Evolutionary conservation across 192 early-diverging fungal species (phyloP).

Genomic region (Paraglomus brasilianum): DNA sequence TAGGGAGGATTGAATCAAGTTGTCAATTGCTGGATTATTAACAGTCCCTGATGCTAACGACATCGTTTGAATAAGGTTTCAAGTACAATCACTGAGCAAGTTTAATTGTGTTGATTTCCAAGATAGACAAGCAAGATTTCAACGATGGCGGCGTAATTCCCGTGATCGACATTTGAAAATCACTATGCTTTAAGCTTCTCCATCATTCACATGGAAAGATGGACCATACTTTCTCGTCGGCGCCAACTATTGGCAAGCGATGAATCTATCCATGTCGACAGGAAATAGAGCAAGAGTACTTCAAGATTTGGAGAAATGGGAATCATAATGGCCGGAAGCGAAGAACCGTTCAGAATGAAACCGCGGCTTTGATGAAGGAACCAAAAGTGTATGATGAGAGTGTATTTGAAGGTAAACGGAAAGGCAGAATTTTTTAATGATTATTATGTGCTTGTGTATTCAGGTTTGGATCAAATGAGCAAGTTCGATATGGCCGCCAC

Average conservation of each 20-base stretch:
- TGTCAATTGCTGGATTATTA: too few relatives aligned
- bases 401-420: constrained; percentile 48
- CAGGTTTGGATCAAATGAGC: constrained; percentile 51
- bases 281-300: constrained; percentile 55
- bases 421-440: neutral
- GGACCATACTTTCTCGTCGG: constrained; percentile 43
- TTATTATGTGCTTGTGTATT: neutral
- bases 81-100: too few relatives aligned
- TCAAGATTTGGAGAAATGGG: constrained; percentile 53
- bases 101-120: too few relatives aligned
- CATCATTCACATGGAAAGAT: constrained; percentile 39
- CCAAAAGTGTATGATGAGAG: constrained; percentile 56
- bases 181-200: too few relatives aligned
- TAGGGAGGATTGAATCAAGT: too few relatives aligned
- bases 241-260: constrained; percentile 76
- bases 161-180: too few relatives aligned
- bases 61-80: too few relatives aligned
- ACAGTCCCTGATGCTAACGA: too few relatives aligned
- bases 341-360: constrained; percentile 57
- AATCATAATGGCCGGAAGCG: constrained; percentile 60
- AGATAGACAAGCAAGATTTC: too few relatives aligned
- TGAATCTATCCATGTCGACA: constrained; percentile 55
- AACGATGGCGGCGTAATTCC: too few relatives aligned
- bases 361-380: constrained; percentile 55
- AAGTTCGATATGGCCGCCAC: constrained; percentile 56